phyloP scores from a whole-genome alignment of 2,329 filamentous ascomycete species.

The Bipolaris bicolor region DNA sequence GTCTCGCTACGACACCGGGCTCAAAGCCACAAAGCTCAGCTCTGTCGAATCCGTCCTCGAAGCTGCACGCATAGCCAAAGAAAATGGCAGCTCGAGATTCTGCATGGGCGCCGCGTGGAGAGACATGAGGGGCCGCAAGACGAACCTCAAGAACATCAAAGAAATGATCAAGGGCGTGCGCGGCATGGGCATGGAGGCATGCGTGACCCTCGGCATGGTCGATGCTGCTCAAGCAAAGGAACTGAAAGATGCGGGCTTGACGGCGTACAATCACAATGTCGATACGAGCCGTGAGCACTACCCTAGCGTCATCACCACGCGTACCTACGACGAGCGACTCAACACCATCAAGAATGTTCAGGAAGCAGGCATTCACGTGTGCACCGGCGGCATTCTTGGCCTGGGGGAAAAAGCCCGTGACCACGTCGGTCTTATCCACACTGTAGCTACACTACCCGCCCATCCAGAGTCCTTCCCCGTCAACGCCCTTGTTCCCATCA shows the following conservation, averaged over 20 bases:
- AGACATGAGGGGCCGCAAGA: slow-evolving; percentile 91
- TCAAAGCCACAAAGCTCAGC: slow-evolving; percentile 80
- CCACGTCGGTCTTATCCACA: slow-evolving; percentile 82
- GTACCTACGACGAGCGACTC: slow-evolving; percentile 85
- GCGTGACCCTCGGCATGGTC: slow-evolving; percentile 94
- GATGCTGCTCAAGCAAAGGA: slow-evolving; percentile 79
- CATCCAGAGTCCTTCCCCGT: slow-evolving; percentile 93
- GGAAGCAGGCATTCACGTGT: slow-evolving; percentile 87
- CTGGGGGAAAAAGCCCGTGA: slow-evolving; percentile 80
- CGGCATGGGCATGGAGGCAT: slow-evolving; percentile 84
- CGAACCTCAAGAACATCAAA: slow-evolving; percentile 80
- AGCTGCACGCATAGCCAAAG: slow-evolving; percentile 76
- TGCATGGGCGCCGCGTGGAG: slow-evolving; percentile 96
- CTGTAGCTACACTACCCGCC: slow-evolving; percentile 76
- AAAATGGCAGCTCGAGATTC: slow-evolving; percentile 87
- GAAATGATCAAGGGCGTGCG: slow-evolving; percentile 84
- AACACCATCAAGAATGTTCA: slow-evolving; percentile 80
- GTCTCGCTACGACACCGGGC: slow-evolving; percentile 76
- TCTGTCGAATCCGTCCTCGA: slow-evolving; percentile 80
- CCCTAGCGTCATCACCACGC: slow-evolving; percentile 81
- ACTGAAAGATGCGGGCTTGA: slow-evolving; percentile 81
- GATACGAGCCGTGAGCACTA: slow-evolving; percentile 92
- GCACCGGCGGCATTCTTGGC: slow-evolving; percentile 86
- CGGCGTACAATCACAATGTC: slow-evolving; percentile 93
- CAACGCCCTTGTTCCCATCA: slow-evolving; percentile 88